Percentiles rank a stretch among this genome's conserved stretches.
Evolutionary conservation across 108 stramenopile genomes (phyloP).

Genomic region (Conticribra guillardii): DNA sequence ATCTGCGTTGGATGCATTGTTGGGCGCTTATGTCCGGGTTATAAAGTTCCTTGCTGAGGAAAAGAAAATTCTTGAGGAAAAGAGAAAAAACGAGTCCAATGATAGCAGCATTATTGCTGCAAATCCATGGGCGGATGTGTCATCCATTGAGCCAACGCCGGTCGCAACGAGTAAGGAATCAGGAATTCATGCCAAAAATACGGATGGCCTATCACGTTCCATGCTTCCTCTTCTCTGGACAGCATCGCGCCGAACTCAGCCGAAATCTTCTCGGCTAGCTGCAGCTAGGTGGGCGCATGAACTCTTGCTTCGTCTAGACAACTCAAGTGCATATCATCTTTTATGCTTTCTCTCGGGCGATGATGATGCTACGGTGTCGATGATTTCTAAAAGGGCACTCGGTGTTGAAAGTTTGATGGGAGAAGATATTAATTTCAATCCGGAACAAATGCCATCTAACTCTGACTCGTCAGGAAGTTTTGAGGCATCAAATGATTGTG

Average conservation of each 20-base stretch:
- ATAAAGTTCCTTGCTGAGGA: constrained; percentile 21
- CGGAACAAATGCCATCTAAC: background rate
- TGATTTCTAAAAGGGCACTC: constrained; percentile 69
- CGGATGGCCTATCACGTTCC: constrained; percentile 39
- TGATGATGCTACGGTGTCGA: constrained; percentile 68
- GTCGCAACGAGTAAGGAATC: background rate
- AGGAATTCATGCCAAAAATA: constrained; percentile 3
- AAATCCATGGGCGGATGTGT: constrained; percentile 60
- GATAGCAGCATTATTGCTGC: background rate
- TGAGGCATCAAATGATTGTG: constrained; percentile 13
- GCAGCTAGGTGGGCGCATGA: constrained; percentile 80
- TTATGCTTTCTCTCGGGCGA: constrained; percentile 83
- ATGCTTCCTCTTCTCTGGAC: constrained; percentile 74
- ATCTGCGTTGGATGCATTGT: constrained; percentile 77
- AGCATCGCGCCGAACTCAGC: constrained; percentile 54
- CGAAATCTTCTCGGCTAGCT: constrained; percentile 78
- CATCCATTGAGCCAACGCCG: constrained; percentile 5
- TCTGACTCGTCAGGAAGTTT: background rate
- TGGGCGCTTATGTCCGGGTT: constrained; percentile 65
- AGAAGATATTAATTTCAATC: constrained; percentile 24
- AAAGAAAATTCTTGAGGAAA: background rate
- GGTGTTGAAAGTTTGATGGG: constrained; percentile 50
- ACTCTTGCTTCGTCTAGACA: constrained; percentile 57
- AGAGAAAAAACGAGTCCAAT: background rate
- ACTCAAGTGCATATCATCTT: constrained; percentile 65